Conservation (phyloP, 345 rosid species). For the Brassica juncea region DNA sequence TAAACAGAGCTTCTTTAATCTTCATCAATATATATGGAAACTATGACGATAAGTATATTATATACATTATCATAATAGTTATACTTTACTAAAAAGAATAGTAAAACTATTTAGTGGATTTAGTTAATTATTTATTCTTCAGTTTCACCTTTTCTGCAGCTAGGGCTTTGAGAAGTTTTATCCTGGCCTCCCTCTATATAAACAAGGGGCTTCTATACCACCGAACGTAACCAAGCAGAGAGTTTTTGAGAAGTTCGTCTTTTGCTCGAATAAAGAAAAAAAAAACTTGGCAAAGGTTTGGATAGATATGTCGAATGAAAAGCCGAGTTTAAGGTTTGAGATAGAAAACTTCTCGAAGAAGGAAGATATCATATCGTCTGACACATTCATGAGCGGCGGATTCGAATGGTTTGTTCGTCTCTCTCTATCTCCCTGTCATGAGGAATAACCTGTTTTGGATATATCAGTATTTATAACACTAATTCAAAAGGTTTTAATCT, state of each 20-base stretch:
- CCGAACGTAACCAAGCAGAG: too few species aligned
- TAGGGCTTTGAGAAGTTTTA: conserved; percentile 8
- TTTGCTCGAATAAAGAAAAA: background rate
- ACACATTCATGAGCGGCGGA: background rate
- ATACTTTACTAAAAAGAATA: too few species aligned
- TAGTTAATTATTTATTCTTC: background rate
- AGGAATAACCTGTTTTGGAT: too few species aligned
- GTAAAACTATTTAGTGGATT: background rate
- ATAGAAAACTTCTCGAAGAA: background rate
- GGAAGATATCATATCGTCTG: background rate
- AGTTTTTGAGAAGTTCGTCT: background rate
- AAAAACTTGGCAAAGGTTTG: background rate
- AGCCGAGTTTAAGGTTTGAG: background rate
- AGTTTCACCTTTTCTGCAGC: background rate
- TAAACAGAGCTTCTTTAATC: too few species aligned
- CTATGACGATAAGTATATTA: too few species aligned
- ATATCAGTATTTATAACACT: too few species aligned
- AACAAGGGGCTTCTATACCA: background rate
- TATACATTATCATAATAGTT: too few species aligned
- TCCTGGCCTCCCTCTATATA: background rate
- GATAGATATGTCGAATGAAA: background rate
- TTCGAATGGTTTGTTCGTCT: background rate
- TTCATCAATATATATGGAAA: too few species aligned
- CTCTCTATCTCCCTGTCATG: background rate
- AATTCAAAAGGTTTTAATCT: too few species aligned